Percentiles rank a stretch among this genome's conserved stretches.
These are phyloP conservation scores for Microbotryomycetes sp. DNA, from an alignment of 1,284 basidiomycete species.

Conservation along the genomic window DNA sequence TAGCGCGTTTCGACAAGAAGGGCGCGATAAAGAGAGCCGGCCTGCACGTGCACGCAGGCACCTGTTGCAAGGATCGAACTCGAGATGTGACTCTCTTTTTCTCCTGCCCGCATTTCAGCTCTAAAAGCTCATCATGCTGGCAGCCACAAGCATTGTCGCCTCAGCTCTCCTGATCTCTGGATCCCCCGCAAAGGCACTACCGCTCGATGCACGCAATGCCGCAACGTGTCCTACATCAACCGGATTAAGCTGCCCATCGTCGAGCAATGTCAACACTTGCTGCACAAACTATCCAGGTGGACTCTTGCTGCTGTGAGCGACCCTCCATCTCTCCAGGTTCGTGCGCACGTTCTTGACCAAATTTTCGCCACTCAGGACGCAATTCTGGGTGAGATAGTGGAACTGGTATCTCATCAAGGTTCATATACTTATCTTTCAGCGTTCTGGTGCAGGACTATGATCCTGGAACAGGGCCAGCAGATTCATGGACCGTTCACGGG, in stretches of 20 bases:
- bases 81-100: too few relatives aligned
- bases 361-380: slow-evolving; percentile 18
- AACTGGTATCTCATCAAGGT: too few relatives aligned
- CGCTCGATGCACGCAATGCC: background rate
- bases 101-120: too few relatives aligned
- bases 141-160: too few relatives aligned
- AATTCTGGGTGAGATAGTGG: slow-evolving; percentile 18
- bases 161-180: background rate
- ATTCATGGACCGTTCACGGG: slow-evolving; percentile 53
- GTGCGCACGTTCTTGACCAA: slow-evolving; percentile 44
- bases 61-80: too few relatives aligned
- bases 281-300: slow-evolving; percentile 49
- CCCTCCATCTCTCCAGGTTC: too few relatives aligned
- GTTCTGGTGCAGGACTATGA: slow-evolving; percentile 60
- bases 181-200: background rate
- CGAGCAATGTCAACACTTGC: slow-evolving; percentile 36
- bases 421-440: too few relatives aligned
- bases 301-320: slow-evolving; percentile 55
- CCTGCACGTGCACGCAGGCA: too few relatives aligned
- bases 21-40: too few relatives aligned
- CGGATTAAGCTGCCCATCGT: background rate
- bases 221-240: background rate
- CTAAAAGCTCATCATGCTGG: too few relatives aligned
- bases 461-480: slow-evolving; percentile 56
- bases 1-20: too few relatives aligned